phyloP scores from a whole-genome alignment of 768 basidiomycete species.

The Neoboletus magnificus region DNA sequence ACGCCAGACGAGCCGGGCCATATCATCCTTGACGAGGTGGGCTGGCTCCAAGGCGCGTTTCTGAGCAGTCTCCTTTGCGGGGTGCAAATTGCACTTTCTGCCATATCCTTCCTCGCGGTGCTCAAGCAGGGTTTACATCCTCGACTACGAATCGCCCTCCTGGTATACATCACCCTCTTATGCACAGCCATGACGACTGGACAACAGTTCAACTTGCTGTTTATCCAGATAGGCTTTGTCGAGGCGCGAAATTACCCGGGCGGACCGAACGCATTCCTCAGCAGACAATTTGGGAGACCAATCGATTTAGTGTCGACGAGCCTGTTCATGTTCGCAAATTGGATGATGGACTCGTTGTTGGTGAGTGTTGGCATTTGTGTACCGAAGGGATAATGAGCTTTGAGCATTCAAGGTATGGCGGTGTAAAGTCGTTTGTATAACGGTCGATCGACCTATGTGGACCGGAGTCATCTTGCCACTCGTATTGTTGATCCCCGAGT shows the following conservation, averaged over 20 bases:
- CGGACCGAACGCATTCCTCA: conserved; percentile 13
- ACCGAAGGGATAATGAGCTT: neutral
- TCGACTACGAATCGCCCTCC: conserved; percentile 10
- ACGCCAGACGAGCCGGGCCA: neutral
- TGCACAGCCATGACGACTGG: conserved; percentile 16
- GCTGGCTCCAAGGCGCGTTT: conserved; percentile 25
- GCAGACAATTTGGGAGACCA: neutral
- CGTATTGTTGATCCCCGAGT: conserved; percentile 7
- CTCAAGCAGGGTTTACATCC: conserved; percentile 11
- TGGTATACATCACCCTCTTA: conserved; percentile 14
- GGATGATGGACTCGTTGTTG: conserved; percentile 22
- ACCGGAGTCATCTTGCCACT: conserved; percentile 7
- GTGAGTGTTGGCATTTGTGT: conserved; percentile 7
- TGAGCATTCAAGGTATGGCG: conserved; percentile 20
- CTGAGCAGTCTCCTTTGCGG: conserved; percentile 20
- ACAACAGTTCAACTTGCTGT: conserved; percentile 10
- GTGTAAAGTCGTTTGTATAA: conserved; percentile 16
- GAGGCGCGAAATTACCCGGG: conserved; percentile 11
- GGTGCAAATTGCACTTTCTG: conserved; percentile 17
- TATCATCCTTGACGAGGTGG: conserved; percentile 3
- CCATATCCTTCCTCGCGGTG: conserved; percentile 17
- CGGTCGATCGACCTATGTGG: conserved; percentile 8
- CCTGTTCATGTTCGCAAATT: conserved; percentile 17
- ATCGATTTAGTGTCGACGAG: neutral
- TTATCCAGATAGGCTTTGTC: conserved; percentile 16